A percentile compares a stretch with the other conserved stretches of the same genome.
phyloP scores from a whole-genome alignment of 371 early-diverging fungal species.

The Mycotypha africana region DNA sequence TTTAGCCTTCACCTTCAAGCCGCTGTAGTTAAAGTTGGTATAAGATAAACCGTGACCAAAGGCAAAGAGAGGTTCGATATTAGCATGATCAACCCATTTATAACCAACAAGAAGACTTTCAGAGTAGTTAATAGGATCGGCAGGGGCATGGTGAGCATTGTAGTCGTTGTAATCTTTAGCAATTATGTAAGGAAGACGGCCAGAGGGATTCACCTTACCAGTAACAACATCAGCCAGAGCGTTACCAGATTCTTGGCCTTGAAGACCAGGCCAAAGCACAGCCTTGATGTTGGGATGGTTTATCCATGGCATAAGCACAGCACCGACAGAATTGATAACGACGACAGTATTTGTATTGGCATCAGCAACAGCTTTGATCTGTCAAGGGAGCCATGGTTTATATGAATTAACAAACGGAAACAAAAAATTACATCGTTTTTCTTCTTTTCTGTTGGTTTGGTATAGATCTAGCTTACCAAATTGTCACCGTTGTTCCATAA shows the following conservation, averaged over 20 bases:
- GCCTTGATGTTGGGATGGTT: slow-evolving; percentile 53
- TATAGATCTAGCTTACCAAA: slow-evolving; percentile 22
- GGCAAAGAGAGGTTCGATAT: slow-evolving; percentile 43
- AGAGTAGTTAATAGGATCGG: slow-evolving; percentile 23
- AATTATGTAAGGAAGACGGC: slow-evolving; percentile 59
- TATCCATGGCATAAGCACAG: slow-evolving; percentile 56
- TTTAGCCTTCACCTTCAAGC: slow-evolving; percentile 13
- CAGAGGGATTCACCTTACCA: slow-evolving; percentile 57
- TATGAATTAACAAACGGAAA: background rate
- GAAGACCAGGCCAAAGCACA: slow-evolving; percentile 45
- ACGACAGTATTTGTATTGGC: slow-evolving; percentile 51
- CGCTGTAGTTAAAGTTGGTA: slow-evolving; percentile 46
- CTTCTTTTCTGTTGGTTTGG: background rate
- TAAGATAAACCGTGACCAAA: slow-evolving; percentile 67
- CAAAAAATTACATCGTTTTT: no score
- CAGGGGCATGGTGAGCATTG: slow-evolving; percentile 3
- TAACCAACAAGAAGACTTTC: slow-evolving; percentile 56
- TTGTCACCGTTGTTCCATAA: slow-evolving; percentile 58
- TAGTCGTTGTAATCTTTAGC: slow-evolving; percentile 36
- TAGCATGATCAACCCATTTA: slow-evolving; percentile 41
- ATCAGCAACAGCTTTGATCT: slow-evolving; percentile 51
- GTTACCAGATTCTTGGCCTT: slow-evolving; percentile 58
- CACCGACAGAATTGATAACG: slow-evolving; percentile 55
- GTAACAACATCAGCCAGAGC: slow-evolving; percentile 54
- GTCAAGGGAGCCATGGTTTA: background rate